Conservation (phyloP, 495 filamentous ascomycete species). For the Corynascus novoguineensis region DNA sequence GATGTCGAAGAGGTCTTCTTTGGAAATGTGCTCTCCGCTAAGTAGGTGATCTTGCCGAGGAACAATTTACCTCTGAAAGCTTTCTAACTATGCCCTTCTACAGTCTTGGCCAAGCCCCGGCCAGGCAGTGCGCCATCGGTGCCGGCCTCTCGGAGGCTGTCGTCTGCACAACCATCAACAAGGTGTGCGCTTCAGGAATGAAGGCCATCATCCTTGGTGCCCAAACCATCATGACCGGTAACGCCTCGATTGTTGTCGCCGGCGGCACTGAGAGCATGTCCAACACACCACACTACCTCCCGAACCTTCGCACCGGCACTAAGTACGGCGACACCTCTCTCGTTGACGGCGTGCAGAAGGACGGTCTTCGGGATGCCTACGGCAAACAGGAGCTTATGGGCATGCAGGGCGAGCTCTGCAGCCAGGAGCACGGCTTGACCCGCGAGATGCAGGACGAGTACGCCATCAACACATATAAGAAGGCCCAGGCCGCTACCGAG, state of each 20-base stretch:
- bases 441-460: conserved; percentile 88
- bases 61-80: neutral
- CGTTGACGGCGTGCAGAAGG: conserved; percentile 85
- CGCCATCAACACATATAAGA: conserved; percentile 85
- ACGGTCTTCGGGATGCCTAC: conserved; percentile 89
- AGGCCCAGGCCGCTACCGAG: conserved; percentile 78
- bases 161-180: conserved; percentile 92
- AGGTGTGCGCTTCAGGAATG: conserved; percentile 90
- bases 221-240: conserved; percentile 94
- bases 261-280: conserved; percentile 97
- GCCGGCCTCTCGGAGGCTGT: conserved; percentile 74
- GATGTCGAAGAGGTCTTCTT: conserved; percentile 97
- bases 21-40: conserved; percentile 94
- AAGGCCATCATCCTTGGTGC: conserved; percentile 94
- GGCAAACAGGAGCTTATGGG: conserved; percentile 92
- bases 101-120: conserved; percentile 94
- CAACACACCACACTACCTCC: conserved; percentile 94
- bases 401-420: conserved; percentile 85
- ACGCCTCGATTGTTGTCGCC: conserved; percentile 81
- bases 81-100: conserved; percentile 9
- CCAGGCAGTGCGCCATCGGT: conserved; percentile 83
- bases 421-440: conserved; percentile 70
- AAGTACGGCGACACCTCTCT: conserved; percentile 86
- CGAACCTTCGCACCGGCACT: conserved; percentile 69
- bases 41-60: conserved; percentile 57